Percentiles rank a stretch among this genome's conserved stretches.
Evolutionary conservation across 257 asterid species (phyloP).

Genomic region (Rauvolfia tetraphylla): DNA sequence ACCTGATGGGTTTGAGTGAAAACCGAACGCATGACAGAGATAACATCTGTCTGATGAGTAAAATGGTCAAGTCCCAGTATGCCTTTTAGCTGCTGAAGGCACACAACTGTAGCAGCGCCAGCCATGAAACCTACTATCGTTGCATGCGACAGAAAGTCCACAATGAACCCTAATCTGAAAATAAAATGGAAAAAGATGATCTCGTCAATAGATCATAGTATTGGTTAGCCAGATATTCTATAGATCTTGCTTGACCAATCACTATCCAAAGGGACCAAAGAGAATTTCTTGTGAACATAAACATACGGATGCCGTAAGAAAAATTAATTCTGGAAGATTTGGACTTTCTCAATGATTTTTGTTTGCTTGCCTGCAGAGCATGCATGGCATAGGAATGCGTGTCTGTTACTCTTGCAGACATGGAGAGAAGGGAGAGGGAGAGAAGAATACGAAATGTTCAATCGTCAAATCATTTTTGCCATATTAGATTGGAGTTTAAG

Average conservation of each 20-base stretch:
- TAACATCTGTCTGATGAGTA: conserved; percentile 65
- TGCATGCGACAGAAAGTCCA: conserved; percentile 96
- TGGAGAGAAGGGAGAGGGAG: neutral
- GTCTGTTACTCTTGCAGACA: neutral
- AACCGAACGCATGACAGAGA: conserved; percentile 74
- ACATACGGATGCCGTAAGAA: neutral
- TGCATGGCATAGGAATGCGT: neutral
- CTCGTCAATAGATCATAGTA: too few relatives aligned
- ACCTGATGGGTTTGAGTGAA: conserved; percentile 80
- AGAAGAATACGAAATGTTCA: neutral
- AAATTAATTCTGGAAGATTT: neutral
- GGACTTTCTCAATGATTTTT: neutral
- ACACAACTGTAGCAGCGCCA: conserved; percentile 81
- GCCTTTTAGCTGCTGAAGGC: conserved; percentile 57
- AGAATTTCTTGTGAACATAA: neutral
- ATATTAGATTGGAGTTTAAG: neutral
- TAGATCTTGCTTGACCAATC: neutral
- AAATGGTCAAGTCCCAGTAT: conserved; percentile 74
- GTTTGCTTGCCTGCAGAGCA: neutral
- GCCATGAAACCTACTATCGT: conserved; percentile 96
- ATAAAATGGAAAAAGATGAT: neutral
- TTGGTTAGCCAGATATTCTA: too few relatives aligned
- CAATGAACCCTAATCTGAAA: conserved; percentile 84
- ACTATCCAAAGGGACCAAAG: neutral
- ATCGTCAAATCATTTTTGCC: neutral